Conservation (phyloP, 345 rosid genomes). For the Geranium rotundifolium region DNA sequence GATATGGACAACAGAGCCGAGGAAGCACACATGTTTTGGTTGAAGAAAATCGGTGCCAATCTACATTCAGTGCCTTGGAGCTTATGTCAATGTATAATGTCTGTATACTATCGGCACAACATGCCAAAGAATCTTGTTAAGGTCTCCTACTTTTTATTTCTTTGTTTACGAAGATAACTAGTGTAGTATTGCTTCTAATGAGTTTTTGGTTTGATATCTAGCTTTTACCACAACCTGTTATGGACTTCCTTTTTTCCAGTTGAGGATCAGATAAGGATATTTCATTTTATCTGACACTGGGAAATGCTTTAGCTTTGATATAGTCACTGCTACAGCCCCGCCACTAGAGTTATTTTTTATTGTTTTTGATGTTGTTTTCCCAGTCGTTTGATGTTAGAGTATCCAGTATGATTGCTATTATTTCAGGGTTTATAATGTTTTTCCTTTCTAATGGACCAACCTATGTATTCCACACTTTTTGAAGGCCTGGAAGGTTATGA, state of each 20-base stretch:
- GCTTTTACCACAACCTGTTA: background rate
- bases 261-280: background rate
- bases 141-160: conserved; percentile 25
- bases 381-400: background rate
- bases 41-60: no score
- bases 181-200: background rate
- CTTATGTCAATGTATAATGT: conserved; percentile 52
- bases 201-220: background rate
- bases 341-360: background rate
- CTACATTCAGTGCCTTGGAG: no score
- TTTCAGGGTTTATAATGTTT: no score
- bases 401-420: no score
- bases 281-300: background rate
- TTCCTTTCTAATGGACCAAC: background rate
- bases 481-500: conserved; percentile 70
- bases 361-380: background rate
- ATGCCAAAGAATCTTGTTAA: conserved; percentile 63
- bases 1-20: no score
- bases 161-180: background rate
- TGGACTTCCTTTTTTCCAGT: background rate
- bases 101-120: conserved; percentile 71
- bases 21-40: no score
- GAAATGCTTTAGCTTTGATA: background rate
- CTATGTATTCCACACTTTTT: conserved; percentile 33
- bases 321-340: background rate